These are phyloP conservation scores for Astrephomene gubernaculifera DNA, from an alignment of 139 green algal species.

Conservation along the genomic window DNA sequence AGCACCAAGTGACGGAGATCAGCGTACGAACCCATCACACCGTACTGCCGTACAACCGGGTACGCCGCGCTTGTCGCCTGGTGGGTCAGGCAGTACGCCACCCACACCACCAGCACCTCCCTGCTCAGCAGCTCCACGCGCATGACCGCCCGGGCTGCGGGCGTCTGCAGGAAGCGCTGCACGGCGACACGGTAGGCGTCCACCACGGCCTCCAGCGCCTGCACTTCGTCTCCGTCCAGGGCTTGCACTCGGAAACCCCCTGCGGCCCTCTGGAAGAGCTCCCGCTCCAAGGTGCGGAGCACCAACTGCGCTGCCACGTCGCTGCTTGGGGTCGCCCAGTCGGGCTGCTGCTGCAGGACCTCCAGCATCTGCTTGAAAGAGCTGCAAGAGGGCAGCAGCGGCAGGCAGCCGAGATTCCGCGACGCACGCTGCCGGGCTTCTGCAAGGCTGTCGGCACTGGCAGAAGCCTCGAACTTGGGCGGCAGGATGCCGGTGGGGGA, in stretches of 20 bases:
- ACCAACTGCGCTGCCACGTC: slow-evolving; percentile 43
- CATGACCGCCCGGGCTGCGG: slow-evolving; percentile 20
- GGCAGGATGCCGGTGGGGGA: slow-evolving; percentile 33
- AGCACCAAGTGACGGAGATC: slow-evolving; percentile 69
- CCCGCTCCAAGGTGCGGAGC: slow-evolving; percentile 49
- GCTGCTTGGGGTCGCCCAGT: neutral
- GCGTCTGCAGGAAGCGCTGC: slow-evolving; percentile 3
- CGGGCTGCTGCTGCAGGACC: neutral
- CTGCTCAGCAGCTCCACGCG: slow-evolving; percentile 61
- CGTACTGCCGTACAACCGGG: slow-evolving; percentile 36
- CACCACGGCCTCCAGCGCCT: slow-evolving; percentile 43
- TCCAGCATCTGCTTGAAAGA: neutral
- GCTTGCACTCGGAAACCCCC: neutral
- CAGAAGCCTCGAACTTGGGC: neutral
- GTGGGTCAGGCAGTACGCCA: slow-evolving; percentile 55
- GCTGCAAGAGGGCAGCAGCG: neutral
- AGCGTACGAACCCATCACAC: slow-evolving; percentile 20
- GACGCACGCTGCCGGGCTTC: slow-evolving; percentile 17
- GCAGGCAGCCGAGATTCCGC: slow-evolving; percentile 50
- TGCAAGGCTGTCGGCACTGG: neutral
- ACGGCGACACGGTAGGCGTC: slow-evolving; percentile 45
- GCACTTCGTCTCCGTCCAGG: slow-evolving; percentile 22
- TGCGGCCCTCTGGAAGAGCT: slow-evolving; percentile 47
- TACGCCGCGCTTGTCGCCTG: neutral
- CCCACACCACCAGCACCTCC: slow-evolving; percentile 59